A percentile compares a stretch with the other conserved stretches of the same genome.
phyloP scores from a whole-genome alignment of 345 rosid species.

The Sisymbrium altissimum region DNA sequence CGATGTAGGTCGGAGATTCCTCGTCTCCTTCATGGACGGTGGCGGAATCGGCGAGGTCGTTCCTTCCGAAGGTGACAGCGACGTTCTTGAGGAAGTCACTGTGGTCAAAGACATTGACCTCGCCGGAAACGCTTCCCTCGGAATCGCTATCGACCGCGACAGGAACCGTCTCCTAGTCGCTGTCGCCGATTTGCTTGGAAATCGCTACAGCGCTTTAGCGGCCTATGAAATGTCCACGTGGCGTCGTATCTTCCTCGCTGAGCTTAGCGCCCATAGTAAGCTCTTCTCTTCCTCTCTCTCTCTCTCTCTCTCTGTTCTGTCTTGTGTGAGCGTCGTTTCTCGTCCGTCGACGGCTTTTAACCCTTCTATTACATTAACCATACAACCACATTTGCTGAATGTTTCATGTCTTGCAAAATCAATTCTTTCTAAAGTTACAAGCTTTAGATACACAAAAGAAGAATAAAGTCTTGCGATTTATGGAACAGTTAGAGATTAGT shows the following conservation, averaged over 20 bases:
- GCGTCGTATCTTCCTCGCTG: conserved; percentile 65
- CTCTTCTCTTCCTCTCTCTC: neutral
- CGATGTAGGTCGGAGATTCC: conserved; percentile 55
- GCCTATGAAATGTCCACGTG: conserved; percentile 86
- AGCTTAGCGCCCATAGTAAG: conserved; percentile 60
- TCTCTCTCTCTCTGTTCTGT: neutral
- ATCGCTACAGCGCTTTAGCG: conserved; percentile 60
- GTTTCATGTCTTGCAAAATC: neutral
- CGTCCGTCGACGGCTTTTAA: neutral
- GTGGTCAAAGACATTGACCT: conserved; percentile 64
- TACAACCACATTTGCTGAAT: neutral
- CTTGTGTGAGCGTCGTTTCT: neutral
- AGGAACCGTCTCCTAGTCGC: conserved; percentile 76
- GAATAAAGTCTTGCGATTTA: neutral
- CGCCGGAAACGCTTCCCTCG: conserved; percentile 67
- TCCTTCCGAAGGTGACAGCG: conserved; percentile 29
- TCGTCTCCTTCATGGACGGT: conserved; percentile 76
- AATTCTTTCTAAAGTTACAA: neutral
- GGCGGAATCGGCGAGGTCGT: conserved; percentile 68
- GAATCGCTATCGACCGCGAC: conserved; percentile 55
- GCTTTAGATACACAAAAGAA: neutral
- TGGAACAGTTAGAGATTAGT: neutral
- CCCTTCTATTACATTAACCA: neutral
- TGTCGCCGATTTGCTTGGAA: conserved; percentile 56
- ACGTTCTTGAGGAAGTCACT: conserved; percentile 48